A percentile compares a stretch with the other conserved stretches of the same genome.
Evolutionary conservation across 495 filamentous ascomycete species (phyloP).

Genomic region (Aspergillus coremiiformis): DNA sequence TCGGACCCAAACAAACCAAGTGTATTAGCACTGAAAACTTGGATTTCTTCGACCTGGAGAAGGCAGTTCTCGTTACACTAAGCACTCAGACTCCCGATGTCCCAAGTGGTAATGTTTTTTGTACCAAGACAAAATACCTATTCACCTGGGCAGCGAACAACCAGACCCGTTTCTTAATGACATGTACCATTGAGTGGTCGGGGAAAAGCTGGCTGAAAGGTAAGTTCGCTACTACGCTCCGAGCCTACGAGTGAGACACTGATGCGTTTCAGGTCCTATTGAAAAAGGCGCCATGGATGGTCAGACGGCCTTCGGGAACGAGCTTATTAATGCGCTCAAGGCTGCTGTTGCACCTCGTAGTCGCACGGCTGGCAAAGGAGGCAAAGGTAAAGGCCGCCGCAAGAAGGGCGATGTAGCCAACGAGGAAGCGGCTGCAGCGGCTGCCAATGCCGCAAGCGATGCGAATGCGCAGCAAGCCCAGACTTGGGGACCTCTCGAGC

Average conservation of each 20-base stretch:
- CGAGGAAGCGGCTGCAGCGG: constrained; percentile 27
- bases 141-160: constrained; percentile 85
- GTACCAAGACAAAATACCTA: constrained; percentile 87
- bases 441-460: constrained; percentile 38
- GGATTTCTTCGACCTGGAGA: constrained; percentile 79
- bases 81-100: constrained; percentile 91
- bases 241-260: constrained; percentile 6
- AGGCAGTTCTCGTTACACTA: constrained; percentile 68
- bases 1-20: constrained; percentile 93
- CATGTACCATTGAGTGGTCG: constrained; percentile 87
- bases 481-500: constrained; percentile 78
- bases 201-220: constrained; percentile 98
- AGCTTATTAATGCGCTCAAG: constrained; percentile 66
- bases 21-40: constrained; percentile 81
- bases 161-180: constrained; percentile 73
- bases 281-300: constrained; percentile 93
- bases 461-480: constrained; percentile 33
- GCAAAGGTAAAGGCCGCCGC: constrained; percentile 41
- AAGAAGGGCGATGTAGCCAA: constrained; percentile 46
- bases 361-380: constrained; percentile 38
- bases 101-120: constrained; percentile 86
- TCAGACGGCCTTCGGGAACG: constrained; percentile 70
- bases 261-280: constrained; percentile 62
- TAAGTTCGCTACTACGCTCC: constrained; percentile 34
- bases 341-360: constrained; percentile 60